These are phyloP conservation scores for Starmerella vaccinii DNA, from an alignment of 805 yeast species.

Conservation along the genomic window DNA sequence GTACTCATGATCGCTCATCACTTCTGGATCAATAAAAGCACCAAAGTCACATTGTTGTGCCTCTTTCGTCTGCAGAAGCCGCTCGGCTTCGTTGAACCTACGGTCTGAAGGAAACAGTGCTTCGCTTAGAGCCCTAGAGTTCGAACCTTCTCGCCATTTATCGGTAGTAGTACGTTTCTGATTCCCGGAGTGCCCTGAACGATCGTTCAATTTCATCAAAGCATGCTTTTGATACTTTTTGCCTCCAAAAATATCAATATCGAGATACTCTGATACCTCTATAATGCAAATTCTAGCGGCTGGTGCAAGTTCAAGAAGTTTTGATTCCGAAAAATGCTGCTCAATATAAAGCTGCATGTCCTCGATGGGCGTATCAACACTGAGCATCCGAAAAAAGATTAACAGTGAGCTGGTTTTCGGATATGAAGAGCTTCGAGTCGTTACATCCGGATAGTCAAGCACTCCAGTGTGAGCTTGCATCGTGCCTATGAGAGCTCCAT, in stretches of 20 bases:
- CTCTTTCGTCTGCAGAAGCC: conserved; percentile 58
- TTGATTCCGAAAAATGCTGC: not conserved
- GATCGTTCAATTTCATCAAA: too few relatives aligned
- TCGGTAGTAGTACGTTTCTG: too few relatives aligned
- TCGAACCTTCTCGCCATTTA: too few relatives aligned
- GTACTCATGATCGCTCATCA: conserved; percentile 46
- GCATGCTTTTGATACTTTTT: not conserved
- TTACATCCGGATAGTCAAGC: not conserved
- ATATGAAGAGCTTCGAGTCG: not conserved
- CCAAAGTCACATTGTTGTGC: conserved; percentile 38
- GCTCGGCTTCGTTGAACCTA: conserved; percentile 65
- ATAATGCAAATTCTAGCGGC: conserved; percentile 61
- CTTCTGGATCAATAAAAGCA: conserved; percentile 34
- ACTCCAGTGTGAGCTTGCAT: not conserved
- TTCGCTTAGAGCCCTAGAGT: too few relatives aligned
- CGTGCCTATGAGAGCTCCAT: not conserved
- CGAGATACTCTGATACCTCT: conserved; percentile 29
- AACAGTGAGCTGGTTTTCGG: not conserved
- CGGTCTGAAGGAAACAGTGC: conserved; percentile 68
- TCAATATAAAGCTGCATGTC: not conserved
- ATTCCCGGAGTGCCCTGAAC: too few relatives aligned
- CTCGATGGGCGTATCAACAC: not conserved
- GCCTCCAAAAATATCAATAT: not conserved
- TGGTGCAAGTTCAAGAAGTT: conserved; percentile 22
- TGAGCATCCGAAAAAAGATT: not conserved